Conservation (phyloP, 1,284 basidiomycete species). For the Cutaneotrichosporon cyanovorans region DNA sequence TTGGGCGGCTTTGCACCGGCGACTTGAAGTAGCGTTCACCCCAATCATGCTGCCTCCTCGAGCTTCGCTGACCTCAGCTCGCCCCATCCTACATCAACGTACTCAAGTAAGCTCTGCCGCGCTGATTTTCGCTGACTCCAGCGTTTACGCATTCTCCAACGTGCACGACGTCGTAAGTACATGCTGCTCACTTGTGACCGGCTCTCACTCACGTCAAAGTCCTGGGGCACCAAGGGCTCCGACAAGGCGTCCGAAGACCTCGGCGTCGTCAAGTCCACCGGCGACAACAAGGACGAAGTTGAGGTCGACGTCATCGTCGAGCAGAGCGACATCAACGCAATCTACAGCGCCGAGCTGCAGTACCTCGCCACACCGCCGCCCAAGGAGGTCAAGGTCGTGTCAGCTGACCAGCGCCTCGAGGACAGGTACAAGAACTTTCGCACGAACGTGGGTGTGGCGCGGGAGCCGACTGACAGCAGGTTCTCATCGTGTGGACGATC, state of each 20-base stretch:
- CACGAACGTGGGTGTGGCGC: no score
- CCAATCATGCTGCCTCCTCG: conserved; percentile 67
- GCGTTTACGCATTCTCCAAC: conserved; percentile 63
- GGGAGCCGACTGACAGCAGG: no score
- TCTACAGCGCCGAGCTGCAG: conserved; percentile 76
- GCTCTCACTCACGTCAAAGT: conserved; percentile 3
- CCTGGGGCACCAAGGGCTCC: conserved; percentile 85
- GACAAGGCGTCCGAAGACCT: conserved; percentile 76
- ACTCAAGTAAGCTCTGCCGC: conserved; percentile 61
- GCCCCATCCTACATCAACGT: conserved; percentile 81
- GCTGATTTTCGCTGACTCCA: conserved; percentile 14
- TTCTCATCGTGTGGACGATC: conserved; percentile 59
- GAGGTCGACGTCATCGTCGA: conserved; percentile 71
- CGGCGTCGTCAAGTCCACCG: conserved; percentile 58
- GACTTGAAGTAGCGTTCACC: no score
- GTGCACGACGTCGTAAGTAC: conserved; percentile 54
- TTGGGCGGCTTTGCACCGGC: no score
- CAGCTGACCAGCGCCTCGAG: conserved; percentile 62
- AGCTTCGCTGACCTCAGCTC: not conserved
- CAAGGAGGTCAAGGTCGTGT: conserved; percentile 52
- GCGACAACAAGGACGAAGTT: conserved; percentile 53
- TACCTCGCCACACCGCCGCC: conserved; percentile 65
- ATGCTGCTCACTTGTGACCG: no score
- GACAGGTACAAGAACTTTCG: conserved; percentile 81
- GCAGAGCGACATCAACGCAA: conserved; percentile 76